phyloP scores from a whole-genome alignment of 306 rosid genomes.

The Gastrolobium villosum region DNA sequence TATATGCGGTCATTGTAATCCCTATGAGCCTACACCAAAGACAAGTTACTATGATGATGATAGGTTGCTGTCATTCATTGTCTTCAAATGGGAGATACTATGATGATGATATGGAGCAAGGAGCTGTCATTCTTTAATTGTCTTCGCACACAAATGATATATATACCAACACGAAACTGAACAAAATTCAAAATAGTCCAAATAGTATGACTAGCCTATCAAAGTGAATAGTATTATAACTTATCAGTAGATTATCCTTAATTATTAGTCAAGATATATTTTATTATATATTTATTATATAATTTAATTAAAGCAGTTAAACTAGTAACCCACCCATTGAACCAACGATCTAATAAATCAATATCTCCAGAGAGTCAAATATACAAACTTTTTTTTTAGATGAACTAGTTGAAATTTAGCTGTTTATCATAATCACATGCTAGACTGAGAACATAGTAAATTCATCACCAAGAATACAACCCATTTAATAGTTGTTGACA shows the following conservation, averaged over 20 bases:
- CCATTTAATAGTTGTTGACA: not conserved
- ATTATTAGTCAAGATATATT: no score
- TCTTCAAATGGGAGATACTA: slow-evolving; percentile 11
- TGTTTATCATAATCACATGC: not conserved
- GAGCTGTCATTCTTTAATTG: no score
- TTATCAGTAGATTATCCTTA: no score
- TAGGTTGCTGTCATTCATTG: slow-evolving; percentile 11
- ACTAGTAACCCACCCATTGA: not conserved
- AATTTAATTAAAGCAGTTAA: no score
- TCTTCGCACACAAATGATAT: no score
- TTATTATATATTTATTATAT: no score
- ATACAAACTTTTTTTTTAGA: not conserved
- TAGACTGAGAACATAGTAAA: not conserved
- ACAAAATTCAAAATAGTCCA: slow-evolving; percentile 3
- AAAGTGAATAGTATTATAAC: no score
- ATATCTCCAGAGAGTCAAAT: not conserved
- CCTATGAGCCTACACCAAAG: not conserved
- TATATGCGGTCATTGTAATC: slow-evolving; percentile 26
- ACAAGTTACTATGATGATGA: not conserved
- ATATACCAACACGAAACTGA: not conserved
- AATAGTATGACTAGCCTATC: no score
- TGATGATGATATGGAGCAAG: no score
- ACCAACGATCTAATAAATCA: no score
- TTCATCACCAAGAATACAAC: not conserved
- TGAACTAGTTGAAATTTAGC: not conserved